Evolutionary conservation across 129 eudicot genomes (phyloP), one percentile per base, ranked within the genome.

Genomic region (Artemisia annua): DNA sequence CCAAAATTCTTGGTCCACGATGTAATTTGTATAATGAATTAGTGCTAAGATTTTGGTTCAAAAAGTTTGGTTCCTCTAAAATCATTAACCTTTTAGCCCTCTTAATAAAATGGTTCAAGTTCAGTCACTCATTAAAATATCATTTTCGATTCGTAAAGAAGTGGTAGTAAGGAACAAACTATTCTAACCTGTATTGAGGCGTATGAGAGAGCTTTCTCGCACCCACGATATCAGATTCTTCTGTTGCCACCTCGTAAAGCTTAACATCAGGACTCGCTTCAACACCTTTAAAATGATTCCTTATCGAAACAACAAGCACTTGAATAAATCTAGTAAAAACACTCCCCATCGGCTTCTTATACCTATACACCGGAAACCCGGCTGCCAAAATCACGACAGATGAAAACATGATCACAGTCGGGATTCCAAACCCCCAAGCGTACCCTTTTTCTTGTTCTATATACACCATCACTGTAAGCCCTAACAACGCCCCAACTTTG

Each of bases 391-490:
- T 73, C 5, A 87, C 20, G 5, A 85, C 77, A 0, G 95, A 91
- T 24, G 72, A 70, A 32, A 87, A 60, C 89, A 84, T 87, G 11
- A 68, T 75, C 2, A 57, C 79, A 0, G 95, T 82, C 3, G 97
- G 97, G 22, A 85, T 81, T 11, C 86, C 95, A n/a, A 87, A 85
- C 15, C 97, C 97, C 97, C 97, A 91, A n/a, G 77, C 81, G 46
- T 82, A 91, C 1, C 91, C 97, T 50, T 81, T 79, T 64, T 87
- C 81, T 30, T 81, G 88, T 69, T 83, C 86, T 19, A 85, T 44
- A 49, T 87, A 91, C 30, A 91, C 95, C 84, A 91, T 67, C 4
- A 91, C 80, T 0, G 97, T 91, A 48, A 91, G 85, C 3, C 97
- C 97, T 63, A 91, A 55, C 4, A 91, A 67, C 15, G 95, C 95